Base-by-base conservation (phyloP, 2,329 filamentous ascomycete genomes). In the Monosporascus sp. region DNA sequence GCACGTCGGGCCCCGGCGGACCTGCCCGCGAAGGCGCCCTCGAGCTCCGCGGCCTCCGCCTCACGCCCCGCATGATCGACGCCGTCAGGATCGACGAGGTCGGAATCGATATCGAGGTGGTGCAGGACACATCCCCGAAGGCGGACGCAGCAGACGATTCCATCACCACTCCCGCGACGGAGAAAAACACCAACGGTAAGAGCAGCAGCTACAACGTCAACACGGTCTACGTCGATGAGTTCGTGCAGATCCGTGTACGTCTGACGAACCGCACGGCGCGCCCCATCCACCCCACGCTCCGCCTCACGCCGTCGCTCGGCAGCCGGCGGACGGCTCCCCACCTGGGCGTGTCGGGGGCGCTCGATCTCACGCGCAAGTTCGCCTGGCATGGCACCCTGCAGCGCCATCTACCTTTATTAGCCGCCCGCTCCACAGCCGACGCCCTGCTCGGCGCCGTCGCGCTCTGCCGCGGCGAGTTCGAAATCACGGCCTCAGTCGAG, bases 351-450 rank as follows among this genome's bases (percentile, higher is more conserved):
- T 85, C 84, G 55, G 77, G 89, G 15, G 88, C 89, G 2, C 80
- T 96, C 17, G 92, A 96, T 67, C 82, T 93, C 52, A 88, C 88
- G 43, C 86, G 89, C 64, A 89, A 91, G 58, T 80, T 96, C 51
- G 86, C 86, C 1, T 94, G 90, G 86, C 93, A 91, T 59, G 92
- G 92, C 1, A 85, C 88, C 31, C 71, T 96, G 53, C 92, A 97
- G 71, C 86, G 86, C 64, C 78, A 82, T 2, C 73, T 96, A 0
- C 84, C 87, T 0, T 65, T 81, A 7, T 67, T 96, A 1, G 70
- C 72, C 6, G 81, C 84, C 0, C 80, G 82, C 5, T 75, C 79
- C 45, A 80, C 72, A n/a, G 76, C 78, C 0, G 80, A 86, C 55
- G 76, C 89, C 22, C 76, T 78, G 1, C 71, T 95, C 4, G 88